Evolutionary conservation across 2,329 filamentous ascomycete genomes (phyloP).

Genomic region (Aspergillus quadricinctus): DNA sequence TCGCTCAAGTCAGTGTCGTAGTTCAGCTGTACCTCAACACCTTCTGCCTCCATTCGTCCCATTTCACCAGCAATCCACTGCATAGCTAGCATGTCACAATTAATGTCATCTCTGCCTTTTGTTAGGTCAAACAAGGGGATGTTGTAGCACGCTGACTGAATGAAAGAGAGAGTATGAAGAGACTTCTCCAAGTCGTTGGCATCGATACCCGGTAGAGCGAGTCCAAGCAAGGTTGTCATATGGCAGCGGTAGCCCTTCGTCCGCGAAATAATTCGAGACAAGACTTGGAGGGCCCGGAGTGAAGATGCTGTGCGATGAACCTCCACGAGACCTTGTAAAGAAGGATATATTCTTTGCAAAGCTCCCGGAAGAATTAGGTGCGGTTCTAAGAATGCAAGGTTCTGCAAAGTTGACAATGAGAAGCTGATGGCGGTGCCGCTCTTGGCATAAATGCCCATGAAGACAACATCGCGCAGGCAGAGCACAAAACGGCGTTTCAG

Average conservation of each 20-base stretch:
- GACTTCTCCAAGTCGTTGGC: constrained; percentile 98
- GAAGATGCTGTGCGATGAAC: constrained; percentile 95
- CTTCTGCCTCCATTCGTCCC: constrained; percentile 85
- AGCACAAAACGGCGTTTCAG: constrained; percentile 86
- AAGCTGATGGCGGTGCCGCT: constrained; percentile 87
- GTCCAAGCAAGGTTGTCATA: constrained; percentile 85
- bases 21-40: constrained; percentile 77
- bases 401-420: constrained; percentile 84
- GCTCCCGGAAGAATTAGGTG: constrained; percentile 88
- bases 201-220: constrained; percentile 92
- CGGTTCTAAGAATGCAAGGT: constrained; percentile 84
- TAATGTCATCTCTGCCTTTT: constrained; percentile 61
- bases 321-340: constrained; percentile 92
- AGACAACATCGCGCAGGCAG: constrained; percentile 84
- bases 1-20: constrained; percentile 79
- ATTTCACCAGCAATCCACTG: constrained; percentile 94
- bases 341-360: constrained; percentile 92
- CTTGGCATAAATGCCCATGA: constrained; percentile 98
- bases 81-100: constrained; percentile 73
- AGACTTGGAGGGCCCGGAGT: constrained; percentile 83
- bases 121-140: constrained; percentile 86
- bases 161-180: constrained; percentile 87
- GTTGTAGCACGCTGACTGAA: constrained; percentile 92
- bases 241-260: constrained; percentile 97
- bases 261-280: constrained; percentile 84